Conservation (phyloP, 371 early-diverging fungal species). For the Rhizopus delemar region DNA sequence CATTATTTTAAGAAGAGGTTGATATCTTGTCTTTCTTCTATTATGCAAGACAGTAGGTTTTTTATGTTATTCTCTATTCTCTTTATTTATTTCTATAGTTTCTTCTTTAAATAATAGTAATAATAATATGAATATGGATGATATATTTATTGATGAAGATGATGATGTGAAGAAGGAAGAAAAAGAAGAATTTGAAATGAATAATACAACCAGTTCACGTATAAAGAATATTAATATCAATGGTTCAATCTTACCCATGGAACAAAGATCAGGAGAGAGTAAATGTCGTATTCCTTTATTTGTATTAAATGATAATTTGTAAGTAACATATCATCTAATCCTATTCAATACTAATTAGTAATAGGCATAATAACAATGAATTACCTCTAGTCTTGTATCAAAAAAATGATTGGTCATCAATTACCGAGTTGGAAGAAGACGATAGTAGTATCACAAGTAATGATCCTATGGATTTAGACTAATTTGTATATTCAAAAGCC, state of each 20-base stretch:
- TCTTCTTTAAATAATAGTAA: neutral
- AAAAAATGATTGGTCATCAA: neutral
- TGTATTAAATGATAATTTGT: slow-evolving; percentile 16
- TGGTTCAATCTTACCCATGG: slow-evolving; percentile 33
- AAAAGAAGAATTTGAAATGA: neutral
- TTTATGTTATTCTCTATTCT: neutral
- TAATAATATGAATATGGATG: neutral
- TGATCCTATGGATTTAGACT: slow-evolving; percentile 13
- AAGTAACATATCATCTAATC: neutral
- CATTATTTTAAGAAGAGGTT: slow-evolving; percentile 24
- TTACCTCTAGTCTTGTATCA: too few species aligned
- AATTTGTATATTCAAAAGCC: neutral
- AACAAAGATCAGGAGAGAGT: slow-evolving; percentile 29
- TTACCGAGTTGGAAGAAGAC: neutral
- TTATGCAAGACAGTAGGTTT: slow-evolving; percentile 2
- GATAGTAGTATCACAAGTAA: neutral
- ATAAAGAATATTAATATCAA: slow-evolving; percentile 26
- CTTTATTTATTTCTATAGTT: neutral
- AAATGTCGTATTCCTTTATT: slow-evolving; percentile 41
- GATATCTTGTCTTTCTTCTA: slow-evolving; percentile 9
- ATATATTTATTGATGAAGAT: neutral
- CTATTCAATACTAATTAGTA: too few species aligned
- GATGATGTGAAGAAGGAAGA: neutral
- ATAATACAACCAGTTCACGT: neutral
- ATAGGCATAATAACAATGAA: neutral